Evolutionary conservation across 176 grass and related monocot species (phyloP).

Genomic region (Eragrostis nindensis): DNA sequence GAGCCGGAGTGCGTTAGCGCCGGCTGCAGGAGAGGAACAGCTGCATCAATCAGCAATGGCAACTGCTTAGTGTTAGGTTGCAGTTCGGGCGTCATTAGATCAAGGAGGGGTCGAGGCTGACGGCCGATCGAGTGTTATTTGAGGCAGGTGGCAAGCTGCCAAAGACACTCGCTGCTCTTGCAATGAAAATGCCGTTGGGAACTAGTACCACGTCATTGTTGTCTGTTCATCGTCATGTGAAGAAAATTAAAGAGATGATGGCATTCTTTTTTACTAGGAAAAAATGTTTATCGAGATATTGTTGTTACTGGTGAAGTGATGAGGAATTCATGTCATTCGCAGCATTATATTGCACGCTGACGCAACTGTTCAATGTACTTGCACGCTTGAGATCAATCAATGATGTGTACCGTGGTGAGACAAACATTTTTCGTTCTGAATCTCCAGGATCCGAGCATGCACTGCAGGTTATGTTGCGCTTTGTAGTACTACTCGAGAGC

Average conservation of each 20-base stretch:
- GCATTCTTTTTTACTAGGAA: neutral
- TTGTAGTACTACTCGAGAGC: neutral
- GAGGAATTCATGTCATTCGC: neutral
- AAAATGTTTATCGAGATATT: neutral
- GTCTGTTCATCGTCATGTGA: neutral
- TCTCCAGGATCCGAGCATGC: neutral
- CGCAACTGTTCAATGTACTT: neutral
- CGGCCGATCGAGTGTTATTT: neutral
- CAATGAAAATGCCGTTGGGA: conserved; percentile 9
- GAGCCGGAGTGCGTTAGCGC: neutral
- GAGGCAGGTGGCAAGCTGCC: neutral
- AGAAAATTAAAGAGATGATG: neutral
- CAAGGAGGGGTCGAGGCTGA: neutral
- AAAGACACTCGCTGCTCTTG: neutral
- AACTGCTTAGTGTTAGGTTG: neutral
- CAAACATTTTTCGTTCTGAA: neutral
- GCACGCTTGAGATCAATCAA: neutral
- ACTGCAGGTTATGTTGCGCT: neutral
- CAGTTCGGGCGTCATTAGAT: neutral
- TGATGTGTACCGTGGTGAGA: neutral
- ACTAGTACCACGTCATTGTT: neutral
- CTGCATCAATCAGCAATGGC: neutral
- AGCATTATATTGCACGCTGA: neutral
- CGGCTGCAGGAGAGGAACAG: neutral
- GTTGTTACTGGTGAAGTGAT: neutral